Conservation (phyloP, 495 filamentous ascomycete species). For the Xylaria venustula region DNA sequence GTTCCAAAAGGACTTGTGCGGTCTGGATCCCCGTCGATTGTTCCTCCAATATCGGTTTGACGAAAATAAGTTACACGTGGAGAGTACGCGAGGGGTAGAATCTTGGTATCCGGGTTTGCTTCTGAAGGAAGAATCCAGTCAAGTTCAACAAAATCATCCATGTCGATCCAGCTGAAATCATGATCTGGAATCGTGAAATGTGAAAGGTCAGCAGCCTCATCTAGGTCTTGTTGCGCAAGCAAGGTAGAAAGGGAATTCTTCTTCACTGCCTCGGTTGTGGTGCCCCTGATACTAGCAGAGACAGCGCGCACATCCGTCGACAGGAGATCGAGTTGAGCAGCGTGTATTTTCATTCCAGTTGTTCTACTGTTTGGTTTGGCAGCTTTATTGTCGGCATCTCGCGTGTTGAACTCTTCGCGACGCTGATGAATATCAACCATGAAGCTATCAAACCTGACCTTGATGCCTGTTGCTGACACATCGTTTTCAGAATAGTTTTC, state of each 20-base stretch:
- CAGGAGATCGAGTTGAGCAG: constrained; percentile 86
- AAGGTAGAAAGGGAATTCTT: constrained; percentile 53
- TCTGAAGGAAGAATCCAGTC: constrained; percentile 94
- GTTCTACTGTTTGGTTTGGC: constrained; percentile 63
- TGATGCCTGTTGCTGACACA: constrained; percentile 89
- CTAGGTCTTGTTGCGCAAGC: constrained; percentile 46
- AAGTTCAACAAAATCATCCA: constrained; percentile 98
- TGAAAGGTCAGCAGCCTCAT: constrained; percentile 65
- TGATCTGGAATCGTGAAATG: constrained; percentile 92
- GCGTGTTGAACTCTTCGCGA: constrained; percentile 83
- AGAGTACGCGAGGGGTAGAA: constrained; percentile 86
- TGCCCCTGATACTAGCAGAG: constrained; percentile 82
- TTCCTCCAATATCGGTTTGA: constrained; percentile 84
- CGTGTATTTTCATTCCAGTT: constrained; percentile 92
- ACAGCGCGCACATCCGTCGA: constrained; percentile 92
- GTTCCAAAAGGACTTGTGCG: constrained; percentile 83
- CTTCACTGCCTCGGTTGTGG: constrained; percentile 69
- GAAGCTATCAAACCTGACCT: constrained; percentile 89
- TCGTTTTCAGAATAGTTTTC: constrained; percentile 79
- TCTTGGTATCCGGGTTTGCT: constrained; percentile 87
- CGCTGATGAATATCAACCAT: constrained; percentile 96
- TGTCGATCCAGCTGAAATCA: constrained; percentile 93
- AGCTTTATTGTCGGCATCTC: constrained; percentile 62
- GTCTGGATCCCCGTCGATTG: constrained; percentile 64
- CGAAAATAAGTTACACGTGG: constrained; percentile 96